phyloP scores from a whole-genome alignment of 139 green algal genomes.

The Pseudopediastrum boryanum region DNA sequence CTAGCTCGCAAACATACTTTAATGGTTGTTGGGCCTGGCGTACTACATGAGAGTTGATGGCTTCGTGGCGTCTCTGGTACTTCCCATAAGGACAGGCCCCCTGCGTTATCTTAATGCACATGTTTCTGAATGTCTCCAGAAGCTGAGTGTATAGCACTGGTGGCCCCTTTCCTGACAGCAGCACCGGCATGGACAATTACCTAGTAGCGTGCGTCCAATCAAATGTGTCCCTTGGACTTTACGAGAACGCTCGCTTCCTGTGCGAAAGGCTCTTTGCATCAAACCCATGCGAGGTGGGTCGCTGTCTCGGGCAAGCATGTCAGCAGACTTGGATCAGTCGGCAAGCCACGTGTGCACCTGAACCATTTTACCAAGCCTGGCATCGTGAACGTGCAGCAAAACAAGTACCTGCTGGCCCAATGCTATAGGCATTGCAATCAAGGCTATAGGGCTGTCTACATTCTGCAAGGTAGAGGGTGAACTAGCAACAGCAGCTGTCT shows the following conservation, averaged over 20 bases:
- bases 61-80: too few relatives aligned
- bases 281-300: constrained; percentile 63
- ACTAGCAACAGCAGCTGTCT: constrained; percentile 12
- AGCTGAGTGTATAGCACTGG: not conserved
- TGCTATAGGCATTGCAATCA: constrained; percentile 85
- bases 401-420: constrained; percentile 82
- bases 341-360: not conserved
- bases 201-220: constrained; percentile 57
- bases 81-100: too few relatives aligned
- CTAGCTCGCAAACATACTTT: too few relatives aligned
- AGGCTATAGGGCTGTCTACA: constrained; percentile 73
- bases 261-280: constrained; percentile 81
- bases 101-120: too few relatives aligned
- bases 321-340: not conserved
- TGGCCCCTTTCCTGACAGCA: not conserved
- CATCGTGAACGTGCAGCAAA: constrained; percentile 58
- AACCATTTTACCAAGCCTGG: not conserved
- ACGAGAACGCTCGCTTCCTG: constrained; percentile 87
- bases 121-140: too few relatives aligned
- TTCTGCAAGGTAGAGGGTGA: constrained; percentile 66
- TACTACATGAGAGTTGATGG: too few relatives aligned
- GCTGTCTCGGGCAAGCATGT: not conserved
- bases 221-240: constrained; percentile 67
- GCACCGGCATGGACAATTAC: constrained; percentile 13
- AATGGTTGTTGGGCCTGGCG: too few relatives aligned